Evolutionary conservation across 1,139 yeast genomes (phyloP).

Genomic region (Kurtzmaniella quercitrusa): DNA sequence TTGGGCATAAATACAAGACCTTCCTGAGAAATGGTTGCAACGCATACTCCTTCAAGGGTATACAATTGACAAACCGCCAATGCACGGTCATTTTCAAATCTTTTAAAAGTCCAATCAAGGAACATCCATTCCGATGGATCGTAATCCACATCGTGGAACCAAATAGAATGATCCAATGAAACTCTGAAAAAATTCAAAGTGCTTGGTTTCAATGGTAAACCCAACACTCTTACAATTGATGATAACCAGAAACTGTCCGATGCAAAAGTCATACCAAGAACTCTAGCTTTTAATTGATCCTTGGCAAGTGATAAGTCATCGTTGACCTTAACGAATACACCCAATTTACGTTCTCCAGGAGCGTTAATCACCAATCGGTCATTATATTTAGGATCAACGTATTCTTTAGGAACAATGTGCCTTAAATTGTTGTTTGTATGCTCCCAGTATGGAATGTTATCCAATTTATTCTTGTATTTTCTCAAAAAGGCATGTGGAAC

Average conservation of each 20-base stretch:
- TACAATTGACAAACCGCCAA: conserved; percentile 26
- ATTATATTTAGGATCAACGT: conserved; percentile 11
- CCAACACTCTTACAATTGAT: conserved; percentile 21
- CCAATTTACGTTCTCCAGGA: conserved; percentile 29
- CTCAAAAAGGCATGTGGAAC: conserved; percentile 28
- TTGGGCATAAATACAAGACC: conserved; percentile 29
- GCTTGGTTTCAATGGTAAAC: conserved; percentile 20
- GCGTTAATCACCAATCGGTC: conserved; percentile 14
- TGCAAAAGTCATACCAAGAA: conserved; percentile 18
- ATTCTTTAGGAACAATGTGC: conserved; percentile 30
- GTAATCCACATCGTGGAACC: conserved; percentile 32
- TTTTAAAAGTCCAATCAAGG: conserved; percentile 31
- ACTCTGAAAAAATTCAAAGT: conserved; percentile 30
- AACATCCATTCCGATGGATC: conserved; percentile 40
- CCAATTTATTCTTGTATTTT: conserved; percentile 28
- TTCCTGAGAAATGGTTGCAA: conserved; percentile 35
- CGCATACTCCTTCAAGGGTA: conserved; percentile 26
- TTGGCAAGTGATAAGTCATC: conserved; percentile 25
- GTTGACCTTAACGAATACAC: conserved; percentile 30
- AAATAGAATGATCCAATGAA: conserved; percentile 39
- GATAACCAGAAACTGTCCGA: conserved; percentile 26
- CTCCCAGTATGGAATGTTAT: conserved; percentile 20
- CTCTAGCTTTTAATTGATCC: conserved; percentile 19
- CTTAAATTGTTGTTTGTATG: conserved; percentile 33
- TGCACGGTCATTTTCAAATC: conserved; percentile 32